Evolutionary conservation across 1,284 basidiomycete genomes (phyloP), one percentile per base, ranked within the genome.

Genomic region (Naganishia liquefaciens): DNA sequence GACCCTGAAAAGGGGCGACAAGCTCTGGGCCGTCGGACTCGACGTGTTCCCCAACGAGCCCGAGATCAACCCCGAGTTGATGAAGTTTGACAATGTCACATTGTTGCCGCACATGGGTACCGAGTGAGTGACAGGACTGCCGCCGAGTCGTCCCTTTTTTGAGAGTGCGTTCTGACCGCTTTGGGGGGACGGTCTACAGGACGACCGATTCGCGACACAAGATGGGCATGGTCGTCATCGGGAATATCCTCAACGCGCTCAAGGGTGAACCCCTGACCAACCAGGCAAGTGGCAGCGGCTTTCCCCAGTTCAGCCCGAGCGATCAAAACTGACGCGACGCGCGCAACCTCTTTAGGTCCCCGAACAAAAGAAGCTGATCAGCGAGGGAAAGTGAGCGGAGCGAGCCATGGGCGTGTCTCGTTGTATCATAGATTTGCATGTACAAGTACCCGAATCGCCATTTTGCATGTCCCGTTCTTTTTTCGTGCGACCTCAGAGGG

Each of bases 1-100:
- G 21, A 91, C 91, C 15, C 79, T 95, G 65, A 91, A 73, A 86
- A 87, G 70, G 91, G 91, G 71, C 69, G 60, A 64, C 65, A 73
- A 93, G 88, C 84, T 93, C 66, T 85, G 84, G 55, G 87, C 87
- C 2, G 89, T 90, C 23, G 93, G 93, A 25, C 82, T 97, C 25
- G 93, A 96, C 70, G 93, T 95, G 33, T 96, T 85, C 80, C 90
- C 91, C 4, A 83, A 92, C 76, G 93, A 96, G 77, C 93, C 92
- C 0, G 79, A 86, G 50, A 87, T 95, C 62, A 90, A 94, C 77
- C 88, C 89, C 1, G 84, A 86, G 23, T 80, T 94, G 44, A 82
- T 92, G 65, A 83, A 86, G 15, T 90, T 91, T 78, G 86, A 88
- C 33, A 88, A 91, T 70, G 86, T 91, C 68, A 88, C 88, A 17